A percentile compares a stretch with the other conserved stretches of the same genome.
phyloP scores from a whole-genome alignment of 225 moss, liverwort and hornwort genomes.

The Bryum argenteum region DNA sequence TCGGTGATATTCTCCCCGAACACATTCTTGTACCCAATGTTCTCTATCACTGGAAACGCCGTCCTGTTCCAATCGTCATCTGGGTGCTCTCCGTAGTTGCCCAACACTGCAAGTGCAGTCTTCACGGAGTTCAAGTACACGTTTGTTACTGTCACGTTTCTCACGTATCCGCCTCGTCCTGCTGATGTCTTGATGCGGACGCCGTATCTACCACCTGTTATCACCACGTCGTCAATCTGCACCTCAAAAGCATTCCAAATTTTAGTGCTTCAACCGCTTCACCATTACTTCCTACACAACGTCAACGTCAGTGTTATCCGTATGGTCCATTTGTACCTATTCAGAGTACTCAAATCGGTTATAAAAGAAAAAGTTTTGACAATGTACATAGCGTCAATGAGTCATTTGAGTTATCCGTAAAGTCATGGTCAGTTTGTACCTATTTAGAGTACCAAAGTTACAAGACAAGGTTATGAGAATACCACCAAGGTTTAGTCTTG shows the following conservation, averaged over 20 bases:
- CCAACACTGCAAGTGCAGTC: conserved; percentile 46
- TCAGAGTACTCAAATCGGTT: too few relatives aligned
- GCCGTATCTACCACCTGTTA: conserved; percentile 42
- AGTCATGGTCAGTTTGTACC: too few relatives aligned
- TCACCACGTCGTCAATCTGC: conserved; percentile 53
- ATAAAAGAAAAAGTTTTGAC: too few relatives aligned
- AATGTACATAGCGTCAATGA: too few relatives aligned
- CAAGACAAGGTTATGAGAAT: too few relatives aligned
- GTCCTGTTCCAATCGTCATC: conserved; percentile 54
- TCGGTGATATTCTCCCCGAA: conserved; percentile 53
- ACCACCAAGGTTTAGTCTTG: too few relatives aligned
- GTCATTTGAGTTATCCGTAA: too few relatives aligned
- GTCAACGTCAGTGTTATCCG: too few relatives aligned
- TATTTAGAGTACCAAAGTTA: too few relatives aligned
- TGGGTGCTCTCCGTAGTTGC: conserved; percentile 56
- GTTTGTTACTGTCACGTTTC: conserved; percentile 39
- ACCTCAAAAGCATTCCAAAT: neutral
- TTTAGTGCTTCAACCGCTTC: too few relatives aligned
- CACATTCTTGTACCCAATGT: conserved; percentile 35
- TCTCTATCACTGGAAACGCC: conserved; percentile 45
- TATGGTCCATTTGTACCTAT: too few relatives aligned
- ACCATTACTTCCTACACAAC: too few relatives aligned
- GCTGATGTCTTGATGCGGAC: conserved; percentile 56
- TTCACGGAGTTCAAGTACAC: conserved; percentile 36
- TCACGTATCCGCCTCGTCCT: conserved; percentile 55